Base-by-base conservation (phyloP, 2,329 filamentous ascomycete genomes). In the Aspergillus quadricinctus region DNA sequence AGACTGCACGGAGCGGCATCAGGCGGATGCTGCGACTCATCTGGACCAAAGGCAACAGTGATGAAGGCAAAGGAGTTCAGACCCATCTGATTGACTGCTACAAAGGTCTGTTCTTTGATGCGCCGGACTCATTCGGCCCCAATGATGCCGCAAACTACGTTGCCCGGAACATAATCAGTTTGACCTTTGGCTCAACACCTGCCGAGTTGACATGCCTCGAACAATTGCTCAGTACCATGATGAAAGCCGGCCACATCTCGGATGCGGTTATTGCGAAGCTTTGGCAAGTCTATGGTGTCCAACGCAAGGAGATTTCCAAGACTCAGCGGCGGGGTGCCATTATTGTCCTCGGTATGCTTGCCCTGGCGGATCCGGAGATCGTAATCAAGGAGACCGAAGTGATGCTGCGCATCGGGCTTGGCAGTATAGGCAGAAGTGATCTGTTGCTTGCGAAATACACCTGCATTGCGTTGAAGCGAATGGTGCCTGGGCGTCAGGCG, bases 11-110 rank as follows among this genome's bases (percentile, higher is more conserved):
- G 72, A 78, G 88, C 41, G 94, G 95, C 56, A 97, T 99, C 68
- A 85, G 93, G 57, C 88, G 92, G 56, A 99, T 99, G 94, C 81
- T 99, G 61, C 88, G 93, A 53, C 81, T 99, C 21, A 99, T 99
- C 72, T 99, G 94, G 94, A 99, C 94, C 61, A 99, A 99, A 77
- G 93, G 94, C 65, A 99, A 97, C 76, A 97, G 92, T 66, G 94
- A 99, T 68, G 95, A 99, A 80, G 94, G 95, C 66, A 99, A 97
- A 77, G 94, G 94, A 55, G 92, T 99, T 2, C 95, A 99, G 71
- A 90, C 89, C 2, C 94, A 99, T 74, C 81, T 99, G 29, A 96
- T 99, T 63, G 94, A 99, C 65, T 96, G 91, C 73, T 99, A 99
- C 79, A 94, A 89, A 70, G 87, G 90, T 21, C 83, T 99, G 0